Percentiles rank a stretch among this genome's conserved stretches.
These are phyloP conservation scores for Neophaeococcomyces mojaviensis DNA, from an alignment of 2,329 filamentous ascomycete species.

Conservation along the genomic window DNA sequence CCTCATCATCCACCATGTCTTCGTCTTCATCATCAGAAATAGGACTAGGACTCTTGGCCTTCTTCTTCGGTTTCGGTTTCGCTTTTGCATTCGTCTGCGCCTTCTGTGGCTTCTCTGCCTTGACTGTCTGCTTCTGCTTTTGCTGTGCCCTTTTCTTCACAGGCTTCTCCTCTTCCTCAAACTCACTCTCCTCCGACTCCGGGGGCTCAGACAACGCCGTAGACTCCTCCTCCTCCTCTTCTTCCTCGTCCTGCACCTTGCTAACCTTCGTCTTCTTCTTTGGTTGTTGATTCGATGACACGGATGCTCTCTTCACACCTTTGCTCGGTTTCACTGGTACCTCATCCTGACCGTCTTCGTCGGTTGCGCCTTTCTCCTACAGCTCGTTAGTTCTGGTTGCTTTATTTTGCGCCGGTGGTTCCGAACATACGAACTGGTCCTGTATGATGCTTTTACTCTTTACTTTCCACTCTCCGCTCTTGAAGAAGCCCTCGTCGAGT, in stretches of 20 bases:
- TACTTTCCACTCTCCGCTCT: constrained; percentile 46
- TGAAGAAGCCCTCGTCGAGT: constrained; percentile 50
- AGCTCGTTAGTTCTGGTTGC: constrained; percentile 3
- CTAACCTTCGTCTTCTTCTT: constrained; percentile 19
- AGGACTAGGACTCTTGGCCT: neutral
- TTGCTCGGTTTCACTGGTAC: constrained; percentile 9
- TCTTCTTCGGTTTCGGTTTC: neutral
- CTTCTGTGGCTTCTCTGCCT: constrained; percentile 5
- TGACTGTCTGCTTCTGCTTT: constrained; percentile 4
- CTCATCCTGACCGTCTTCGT: constrained; percentile 7
- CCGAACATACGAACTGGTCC: constrained; percentile 41
- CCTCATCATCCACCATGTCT: constrained; percentile 6
- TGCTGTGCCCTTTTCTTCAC: constrained; percentile 6
- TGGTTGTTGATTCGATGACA: constrained; percentile 1
- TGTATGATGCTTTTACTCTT: constrained; percentile 48
- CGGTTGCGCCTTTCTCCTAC: constrained; percentile 20
- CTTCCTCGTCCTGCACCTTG: constrained; percentile 14
- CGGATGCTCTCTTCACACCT: constrained; percentile 7
- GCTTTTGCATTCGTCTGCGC: constrained; percentile 4
- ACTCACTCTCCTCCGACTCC: constrained; percentile 9
- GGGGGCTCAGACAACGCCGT: constrained; percentile 8
- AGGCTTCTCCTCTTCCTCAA: constrained; percentile 9
- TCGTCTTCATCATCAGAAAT: constrained; percentile 2
- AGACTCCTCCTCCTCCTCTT: constrained; percentile 14
- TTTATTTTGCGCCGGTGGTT: constrained; percentile 29